Conservation (phyloP, 805 yeast genomes). For the Brettanomyces custersianus region DNA sequence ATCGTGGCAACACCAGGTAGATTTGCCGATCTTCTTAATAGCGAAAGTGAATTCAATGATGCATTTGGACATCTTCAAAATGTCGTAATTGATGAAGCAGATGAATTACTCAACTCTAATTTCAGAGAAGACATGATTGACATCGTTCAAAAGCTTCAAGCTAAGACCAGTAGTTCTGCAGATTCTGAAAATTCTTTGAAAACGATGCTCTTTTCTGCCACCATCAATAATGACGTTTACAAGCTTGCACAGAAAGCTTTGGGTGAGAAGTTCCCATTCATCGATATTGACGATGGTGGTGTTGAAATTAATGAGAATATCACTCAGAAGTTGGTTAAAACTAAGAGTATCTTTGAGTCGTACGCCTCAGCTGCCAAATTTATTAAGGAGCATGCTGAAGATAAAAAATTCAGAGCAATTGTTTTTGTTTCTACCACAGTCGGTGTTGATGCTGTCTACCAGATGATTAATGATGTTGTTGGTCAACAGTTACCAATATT, state of each 20-base stretch:
- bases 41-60: conserved; percentile 32
- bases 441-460: conserved; percentile 50
- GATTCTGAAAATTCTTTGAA: conserved; percentile 27
- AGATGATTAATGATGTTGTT: conserved; percentile 25
- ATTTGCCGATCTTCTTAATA: conserved; percentile 49
- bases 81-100: conserved; percentile 86
- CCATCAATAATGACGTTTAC: conserved; percentile 63
- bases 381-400: conserved; percentile 28
- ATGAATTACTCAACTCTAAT: conserved; percentile 73
- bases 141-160: conserved; percentile 41
- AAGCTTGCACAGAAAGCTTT: conserved; percentile 52
- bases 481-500: conserved; percentile 6
- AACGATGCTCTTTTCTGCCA: conserved; percentile 80
- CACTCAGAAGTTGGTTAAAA: conserved; percentile 52
- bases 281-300: conserved; percentile 64
- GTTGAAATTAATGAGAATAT: conserved; percentile 63
- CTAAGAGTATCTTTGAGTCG: conserved; percentile 48
- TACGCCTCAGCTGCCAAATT: conserved; percentile 49
- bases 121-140: conserved; percentile 58
- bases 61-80: conserved; percentile 48
- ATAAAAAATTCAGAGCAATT: conserved; percentile 60
- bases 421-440: conserved; percentile 75
- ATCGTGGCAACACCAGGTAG: conserved; percentile 90
- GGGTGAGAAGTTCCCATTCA: conserved; percentile 41
- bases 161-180: conserved; percentile 16